Evolutionary conservation across 2,329 filamentous ascomycete species (phyloP), one percentile per base, ranked within the genome.

Genomic region (Ophiostoma fasciatum): DNA sequence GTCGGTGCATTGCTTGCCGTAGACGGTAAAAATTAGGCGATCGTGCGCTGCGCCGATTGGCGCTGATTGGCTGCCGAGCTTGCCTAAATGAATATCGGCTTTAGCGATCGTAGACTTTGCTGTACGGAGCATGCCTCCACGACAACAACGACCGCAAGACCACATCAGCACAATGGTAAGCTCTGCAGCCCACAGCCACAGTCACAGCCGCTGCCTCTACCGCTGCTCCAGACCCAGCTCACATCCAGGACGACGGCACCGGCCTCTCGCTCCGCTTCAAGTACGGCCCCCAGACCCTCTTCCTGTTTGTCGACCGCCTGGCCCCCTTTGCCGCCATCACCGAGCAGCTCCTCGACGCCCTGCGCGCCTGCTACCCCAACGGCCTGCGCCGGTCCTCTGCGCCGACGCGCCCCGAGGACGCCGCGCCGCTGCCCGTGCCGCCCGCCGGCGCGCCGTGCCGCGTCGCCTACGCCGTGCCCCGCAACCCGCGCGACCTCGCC

Each of bases 261-360:
- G 61, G 68, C 45, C 63, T 71, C 47, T 82, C 78, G 9, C 59
- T 87, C 37, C 68, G 76, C 41, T 74, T 87, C 59, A 84, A 83
- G 55, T 68, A 80, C 52, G 74, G 78, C 50, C 71, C 73, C 39
- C 70, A 75, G 47, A 85, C 78, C 4, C 63, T 84, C 44, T 71
- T 81, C 48, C 62, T 85, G 39, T 75, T 80, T 42, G 64, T 78
- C 31, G 66, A 73, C 27, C 59, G 73, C 5, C 58, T 66, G 12
- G 64, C 66, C 27, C 55, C 72, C 10, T 71, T 83, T 48, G 56
- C 62, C 13, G 55, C 61, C 1, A 59, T 81, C 40, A 73, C 73
- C 38, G 47, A 61, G 14, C 64, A 73, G 15, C 66, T 87, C 2
- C 56, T 81, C 14, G 55, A 60, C 1, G 58, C 72, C 10, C 57